These are phyloP conservation scores for Neurospora crassa DNA, from an alignment of 2,329 filamentous ascomycete species.

Conservation along the genomic window DNA sequence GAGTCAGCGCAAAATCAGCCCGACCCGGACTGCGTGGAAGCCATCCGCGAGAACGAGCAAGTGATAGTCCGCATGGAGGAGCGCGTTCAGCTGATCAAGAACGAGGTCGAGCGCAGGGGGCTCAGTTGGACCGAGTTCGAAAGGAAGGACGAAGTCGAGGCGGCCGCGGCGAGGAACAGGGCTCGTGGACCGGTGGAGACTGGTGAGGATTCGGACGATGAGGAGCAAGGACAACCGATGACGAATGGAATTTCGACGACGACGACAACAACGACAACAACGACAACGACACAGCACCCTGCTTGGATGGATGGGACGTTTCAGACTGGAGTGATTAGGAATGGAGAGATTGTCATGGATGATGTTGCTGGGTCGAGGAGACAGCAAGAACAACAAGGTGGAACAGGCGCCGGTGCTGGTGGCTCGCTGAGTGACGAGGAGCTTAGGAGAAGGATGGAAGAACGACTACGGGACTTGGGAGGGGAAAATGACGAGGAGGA, in stretches of 20 bases:
- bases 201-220: slow-evolving; percentile 1
- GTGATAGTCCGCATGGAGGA: slow-evolving; percentile 61
- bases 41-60: slow-evolving; percentile 60
- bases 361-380: slow-evolving; percentile 6
- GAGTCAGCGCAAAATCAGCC: slow-evolving; percentile 26
- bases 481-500: slow-evolving; percentile 41
- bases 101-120: slow-evolving; percentile 53
- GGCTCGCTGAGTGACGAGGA: slow-evolving; percentile 50
- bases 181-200: background rate
- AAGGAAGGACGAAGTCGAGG: slow-evolving; percentile 33
- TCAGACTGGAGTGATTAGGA: slow-evolving; percentile 46
- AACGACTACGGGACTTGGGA: slow-evolving; percentile 38
- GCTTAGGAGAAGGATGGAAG: slow-evolving; percentile 44
- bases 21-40: slow-evolving; percentile 64
- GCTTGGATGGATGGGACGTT: slow-evolving; percentile 57
- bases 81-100: slow-evolving; percentile 52
- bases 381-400: background rate
- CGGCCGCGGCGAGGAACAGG: slow-evolving; percentile 17
- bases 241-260: slow-evolving; percentile 3
- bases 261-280: background rate
- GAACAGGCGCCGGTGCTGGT: slow-evolving; percentile 28
- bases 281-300: slow-evolving; percentile 7
- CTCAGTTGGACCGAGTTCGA: slow-evolving; percentile 48
- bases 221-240: background rate
- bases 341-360: slow-evolving; percentile 40